phyloP scores from a whole-genome alignment of 352 stramenopile genomes.

The Phytophthora idaei region DNA sequence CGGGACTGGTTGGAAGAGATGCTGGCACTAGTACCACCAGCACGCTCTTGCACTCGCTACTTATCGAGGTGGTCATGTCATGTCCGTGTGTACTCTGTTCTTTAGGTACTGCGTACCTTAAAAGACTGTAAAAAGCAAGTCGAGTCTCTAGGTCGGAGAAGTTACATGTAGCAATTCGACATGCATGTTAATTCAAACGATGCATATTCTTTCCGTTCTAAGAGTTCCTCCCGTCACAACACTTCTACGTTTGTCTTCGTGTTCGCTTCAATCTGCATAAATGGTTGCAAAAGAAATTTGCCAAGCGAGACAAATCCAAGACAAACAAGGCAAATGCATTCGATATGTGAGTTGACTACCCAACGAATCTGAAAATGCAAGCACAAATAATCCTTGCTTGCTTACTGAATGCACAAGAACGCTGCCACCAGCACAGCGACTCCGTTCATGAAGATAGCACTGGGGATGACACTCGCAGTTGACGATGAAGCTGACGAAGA shows the following conservation, averaged over 20 bases:
- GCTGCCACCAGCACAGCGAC: constrained; percentile 24
- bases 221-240: neutral
- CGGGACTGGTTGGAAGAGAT: no score
- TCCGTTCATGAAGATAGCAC: constrained; percentile 30
- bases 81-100: no score
- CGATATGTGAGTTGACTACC: constrained; percentile 18
- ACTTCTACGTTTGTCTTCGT: constrained; percentile 2
- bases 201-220: neutral
- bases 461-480: constrained; percentile 17
- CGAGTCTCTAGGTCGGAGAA: no score
- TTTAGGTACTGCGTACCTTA: no score
- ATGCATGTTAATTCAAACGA: no score
- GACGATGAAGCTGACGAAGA: constrained; percentile 27
- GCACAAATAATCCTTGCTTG: constrained; percentile 7
- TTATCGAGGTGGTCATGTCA: no score
- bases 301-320: neutral
- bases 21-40: no score
- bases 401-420: constrained; percentile 43
- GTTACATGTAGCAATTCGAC: no score
- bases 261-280: constrained; percentile 17
- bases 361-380: constrained; percentile 17
- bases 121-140: no score
- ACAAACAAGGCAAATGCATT: constrained; percentile 26
- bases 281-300: constrained; percentile 1
- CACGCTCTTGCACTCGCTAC: no score